These are phyloP conservation scores for Planoprotostelium fungivorum DNA, from an alignment of 78 protist species.

Conservation along the genomic window DNA sequence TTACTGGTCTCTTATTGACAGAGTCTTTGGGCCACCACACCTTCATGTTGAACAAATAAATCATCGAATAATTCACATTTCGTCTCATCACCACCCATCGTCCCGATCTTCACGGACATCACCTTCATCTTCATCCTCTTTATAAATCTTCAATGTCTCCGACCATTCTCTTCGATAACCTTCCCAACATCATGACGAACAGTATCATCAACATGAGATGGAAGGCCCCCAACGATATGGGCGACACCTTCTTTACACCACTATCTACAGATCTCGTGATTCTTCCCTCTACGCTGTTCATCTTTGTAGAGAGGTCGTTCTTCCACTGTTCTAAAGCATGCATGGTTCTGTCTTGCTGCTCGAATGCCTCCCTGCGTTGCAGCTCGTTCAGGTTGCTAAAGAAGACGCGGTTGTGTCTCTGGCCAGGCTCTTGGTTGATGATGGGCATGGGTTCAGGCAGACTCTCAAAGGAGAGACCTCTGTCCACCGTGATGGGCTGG, in stretches of 20 bases:
- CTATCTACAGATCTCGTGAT: neutral
- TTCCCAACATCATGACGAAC: neutral
- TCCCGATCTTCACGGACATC: too few relatives aligned
- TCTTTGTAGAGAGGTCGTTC: neutral
- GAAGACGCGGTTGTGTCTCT: neutral
- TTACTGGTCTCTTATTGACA: too few relatives aligned
- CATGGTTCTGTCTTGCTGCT: neutral
- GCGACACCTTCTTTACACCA: neutral
- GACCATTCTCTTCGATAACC: too few relatives aligned
- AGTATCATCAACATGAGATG: neutral
- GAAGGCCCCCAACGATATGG: neutral
- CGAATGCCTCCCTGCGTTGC: neutral
- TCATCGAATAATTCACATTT: too few relatives aligned
- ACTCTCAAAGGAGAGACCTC: neutral
- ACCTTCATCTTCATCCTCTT: too few relatives aligned
- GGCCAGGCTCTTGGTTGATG: neutral
- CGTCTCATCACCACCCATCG: too few relatives aligned
- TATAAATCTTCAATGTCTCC: too few relatives aligned
- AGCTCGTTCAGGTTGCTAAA: neutral
- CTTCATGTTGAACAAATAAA: too few relatives aligned
- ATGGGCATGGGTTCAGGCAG: neutral
- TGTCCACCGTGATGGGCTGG: neutral
- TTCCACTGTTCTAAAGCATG: neutral
- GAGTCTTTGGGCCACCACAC: too few relatives aligned
- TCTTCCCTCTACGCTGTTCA: neutral